A percentile compares a stretch with the other conserved stretches of the same genome.
Evolutionary conservation across 1,139 yeast species (phyloP).

Genomic region (Saccharomyces hybrid): DNA sequence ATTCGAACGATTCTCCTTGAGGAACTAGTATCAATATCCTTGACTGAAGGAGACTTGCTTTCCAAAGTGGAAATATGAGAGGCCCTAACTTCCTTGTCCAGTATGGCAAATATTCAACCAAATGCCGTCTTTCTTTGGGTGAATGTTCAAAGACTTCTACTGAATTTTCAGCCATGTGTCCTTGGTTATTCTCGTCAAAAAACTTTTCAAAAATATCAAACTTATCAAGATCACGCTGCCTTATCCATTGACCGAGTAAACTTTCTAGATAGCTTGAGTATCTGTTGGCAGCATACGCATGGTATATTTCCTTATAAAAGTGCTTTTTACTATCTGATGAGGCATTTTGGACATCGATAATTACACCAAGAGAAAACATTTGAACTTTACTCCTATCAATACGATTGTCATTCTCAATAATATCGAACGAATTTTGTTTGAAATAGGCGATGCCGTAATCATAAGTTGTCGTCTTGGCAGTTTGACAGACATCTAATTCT

Average conservation of each 20-base stretch:
- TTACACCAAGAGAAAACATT: constrained; percentile 59
- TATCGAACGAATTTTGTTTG: constrained; percentile 35
- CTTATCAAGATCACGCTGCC: constrained; percentile 12
- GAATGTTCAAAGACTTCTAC: neutral
- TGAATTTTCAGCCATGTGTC: neutral
- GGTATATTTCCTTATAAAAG: constrained; percentile 16
- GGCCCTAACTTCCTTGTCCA: constrained; percentile 52
- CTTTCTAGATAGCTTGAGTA: constrained; percentile 43
- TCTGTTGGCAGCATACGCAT: constrained; percentile 50
- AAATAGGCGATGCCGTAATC: constrained; percentile 44
- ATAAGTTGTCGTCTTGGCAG: constrained; percentile 19
- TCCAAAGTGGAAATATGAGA: constrained; percentile 61
- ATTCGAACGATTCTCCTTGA: constrained; percentile 34
- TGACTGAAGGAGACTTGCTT: constrained; percentile 55
- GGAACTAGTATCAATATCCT: constrained; percentile 51
- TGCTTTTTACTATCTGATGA: neutral
- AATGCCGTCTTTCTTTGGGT: constrained; percentile 11
- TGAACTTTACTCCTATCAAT: constrained; percentile 47
- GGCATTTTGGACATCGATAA: constrained; percentile 36
- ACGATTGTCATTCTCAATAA: constrained; percentile 17
- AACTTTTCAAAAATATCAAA: constrained; percentile 29
- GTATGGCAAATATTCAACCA: constrained; percentile 22
- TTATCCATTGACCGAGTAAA: constrained; percentile 34
- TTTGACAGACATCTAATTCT: constrained; percentile 10
- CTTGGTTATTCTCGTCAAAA: constrained; percentile 19